These are phyloP conservation scores for Pythium brachiatum DNA, from an alignment of 352 stramenopile species.

Conservation along the genomic window DNA sequence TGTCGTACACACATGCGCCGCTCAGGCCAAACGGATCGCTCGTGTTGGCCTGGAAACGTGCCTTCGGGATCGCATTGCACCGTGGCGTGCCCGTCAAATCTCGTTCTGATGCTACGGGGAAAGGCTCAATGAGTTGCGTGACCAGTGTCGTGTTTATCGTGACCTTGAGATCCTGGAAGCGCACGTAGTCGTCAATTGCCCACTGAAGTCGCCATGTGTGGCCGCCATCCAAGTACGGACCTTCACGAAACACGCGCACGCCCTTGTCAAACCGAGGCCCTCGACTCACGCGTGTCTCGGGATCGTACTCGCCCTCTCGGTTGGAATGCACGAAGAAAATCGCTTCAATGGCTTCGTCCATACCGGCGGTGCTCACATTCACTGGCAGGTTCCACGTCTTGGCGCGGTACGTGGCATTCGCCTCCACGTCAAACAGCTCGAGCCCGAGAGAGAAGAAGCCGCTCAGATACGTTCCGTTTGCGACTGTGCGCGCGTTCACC, in stretches of 20 bases:
- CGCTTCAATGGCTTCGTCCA: conserved; percentile 74
- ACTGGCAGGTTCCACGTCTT: conserved; percentile 70
- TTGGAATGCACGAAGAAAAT: conserved; percentile 68
- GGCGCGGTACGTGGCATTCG: conserved; percentile 31
- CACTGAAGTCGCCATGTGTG: conserved; percentile 73
- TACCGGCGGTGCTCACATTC: conserved; percentile 62
- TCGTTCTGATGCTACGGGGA: conserved; percentile 53
- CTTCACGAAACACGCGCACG: conserved; percentile 64
- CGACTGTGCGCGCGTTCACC: conserved; percentile 38
- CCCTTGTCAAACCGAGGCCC: conserved; percentile 70
- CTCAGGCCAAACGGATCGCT: conserved; percentile 51
- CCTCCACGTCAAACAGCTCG: conserved; percentile 46
- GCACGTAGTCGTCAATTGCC: conserved; percentile 67
- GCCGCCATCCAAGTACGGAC: conserved; percentile 64
- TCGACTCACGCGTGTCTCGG: conserved; percentile 45
- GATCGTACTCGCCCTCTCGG: conserved; percentile 57
- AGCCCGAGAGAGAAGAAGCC: conserved; percentile 57
- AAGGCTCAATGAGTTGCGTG: conserved; percentile 59
- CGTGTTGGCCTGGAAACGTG: conserved; percentile 42
- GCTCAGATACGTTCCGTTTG: conserved; percentile 75
- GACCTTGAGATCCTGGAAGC: conserved; percentile 69
- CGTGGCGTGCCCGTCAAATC: conserved; percentile 39
- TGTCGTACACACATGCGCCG: conserved; percentile 62
- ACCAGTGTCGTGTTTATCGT: conserved; percentile 53
- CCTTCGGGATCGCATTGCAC: conserved; percentile 48